Evolutionary conservation across 148 eudicot species (phyloP).

Genomic region (Persicaria tinctoria): DNA sequence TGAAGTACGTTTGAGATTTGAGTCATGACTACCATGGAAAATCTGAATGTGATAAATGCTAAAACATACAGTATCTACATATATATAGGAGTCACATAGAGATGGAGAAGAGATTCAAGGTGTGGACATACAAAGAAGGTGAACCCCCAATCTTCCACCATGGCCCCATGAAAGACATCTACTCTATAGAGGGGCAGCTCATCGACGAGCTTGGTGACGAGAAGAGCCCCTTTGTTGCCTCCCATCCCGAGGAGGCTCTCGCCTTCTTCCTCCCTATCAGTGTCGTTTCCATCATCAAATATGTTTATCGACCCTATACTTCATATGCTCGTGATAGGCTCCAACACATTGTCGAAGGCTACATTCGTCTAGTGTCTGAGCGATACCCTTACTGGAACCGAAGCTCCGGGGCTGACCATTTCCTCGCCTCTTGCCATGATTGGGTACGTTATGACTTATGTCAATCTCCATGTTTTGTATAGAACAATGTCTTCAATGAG

Average conservation of each 20-base stretch:
- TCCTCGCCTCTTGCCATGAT: conserved; percentile 65
- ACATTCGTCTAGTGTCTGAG: conserved; percentile 31
- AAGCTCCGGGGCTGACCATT: conserved; percentile 66
- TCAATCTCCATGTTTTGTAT: too few species aligned
- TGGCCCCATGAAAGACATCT: conserved; percentile 59
- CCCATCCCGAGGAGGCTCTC: conserved; percentile 38
- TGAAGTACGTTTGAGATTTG: not conserved
- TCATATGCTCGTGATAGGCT: conserved; percentile 31
- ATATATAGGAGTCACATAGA: conserved; percentile 57
- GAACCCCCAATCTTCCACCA: conserved; percentile 58
- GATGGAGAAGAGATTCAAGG: conserved; percentile 57
- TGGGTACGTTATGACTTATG: conserved; percentile 42
- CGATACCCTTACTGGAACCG: conserved; percentile 52
- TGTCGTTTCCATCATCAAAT: conserved; percentile 31
- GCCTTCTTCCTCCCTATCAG: conserved; percentile 54
- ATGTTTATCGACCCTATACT: conserved; percentile 35
- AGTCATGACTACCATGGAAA: too few species aligned
- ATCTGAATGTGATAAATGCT: not conserved
- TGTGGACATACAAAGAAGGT: conserved; percentile 74
- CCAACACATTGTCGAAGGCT: conserved; percentile 43
- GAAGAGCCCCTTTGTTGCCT: conserved; percentile 27
- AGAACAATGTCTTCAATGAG: too few species aligned
- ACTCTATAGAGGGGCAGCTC: conserved; percentile 63
- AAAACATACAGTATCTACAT: too few species aligned
- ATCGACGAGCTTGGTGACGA: conserved; percentile 36